phyloP scores from a whole-genome alignment of 306 rosid genomes.

The Quercus gilva region DNA sequence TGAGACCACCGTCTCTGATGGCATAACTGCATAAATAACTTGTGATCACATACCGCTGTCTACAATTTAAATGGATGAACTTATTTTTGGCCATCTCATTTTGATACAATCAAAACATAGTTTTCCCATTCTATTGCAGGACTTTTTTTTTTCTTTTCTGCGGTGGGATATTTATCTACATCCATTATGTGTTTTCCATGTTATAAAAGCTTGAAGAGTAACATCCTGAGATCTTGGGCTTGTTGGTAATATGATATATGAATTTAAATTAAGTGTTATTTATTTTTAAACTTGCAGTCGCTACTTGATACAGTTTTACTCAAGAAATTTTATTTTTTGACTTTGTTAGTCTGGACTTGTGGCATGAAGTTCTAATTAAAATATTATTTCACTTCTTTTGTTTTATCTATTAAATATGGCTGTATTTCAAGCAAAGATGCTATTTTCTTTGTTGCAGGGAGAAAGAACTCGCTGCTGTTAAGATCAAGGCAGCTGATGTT shows the following conservation, averaged over 20 bases:
- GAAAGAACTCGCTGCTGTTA: constrained; percentile 87
- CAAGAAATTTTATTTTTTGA: neutral
- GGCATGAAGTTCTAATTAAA: neutral
- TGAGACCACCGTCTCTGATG: neutral
- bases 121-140: neutral
- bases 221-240: too few relatives aligned
- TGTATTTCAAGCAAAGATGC: neutral
- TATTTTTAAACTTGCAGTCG: too few relatives aligned
- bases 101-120: neutral
- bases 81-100: neutral
- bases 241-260: too few relatives aligned
- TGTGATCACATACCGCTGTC: neutral
- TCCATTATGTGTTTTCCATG: too few relatives aligned
- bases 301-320: too few relatives aligned
- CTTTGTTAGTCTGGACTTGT: neutral
- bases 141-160: too few relatives aligned
- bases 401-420: neutral
- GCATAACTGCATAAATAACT: neutral
- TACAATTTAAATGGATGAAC: neutral
- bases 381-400: neutral
- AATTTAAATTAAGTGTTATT: too few relatives aligned
- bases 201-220: too few relatives aligned
- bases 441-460: constrained; percentile 48
- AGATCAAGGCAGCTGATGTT: constrained; percentile 83
- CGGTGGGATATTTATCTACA: too few relatives aligned